phyloP scores from a whole-genome alignment of 257 asterid genomes.

The Misopates orontium region DNA sequence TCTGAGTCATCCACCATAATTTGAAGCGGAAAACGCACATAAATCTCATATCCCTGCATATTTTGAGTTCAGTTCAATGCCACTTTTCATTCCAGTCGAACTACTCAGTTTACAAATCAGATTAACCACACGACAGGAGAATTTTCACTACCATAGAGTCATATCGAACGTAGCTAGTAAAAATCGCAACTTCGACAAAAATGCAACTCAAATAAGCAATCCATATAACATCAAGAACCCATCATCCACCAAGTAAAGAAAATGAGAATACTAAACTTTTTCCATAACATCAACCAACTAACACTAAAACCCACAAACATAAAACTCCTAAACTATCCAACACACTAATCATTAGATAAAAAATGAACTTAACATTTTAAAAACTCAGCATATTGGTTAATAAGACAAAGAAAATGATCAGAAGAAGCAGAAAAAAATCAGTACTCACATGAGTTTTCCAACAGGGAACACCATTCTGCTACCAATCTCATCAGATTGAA shows the following conservation, averaged over 20 bases:
- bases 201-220: background rate
- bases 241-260: background rate
- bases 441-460: constrained; percentile 69
- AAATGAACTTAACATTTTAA: too few relatives aligned
- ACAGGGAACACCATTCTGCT: constrained; percentile 75
- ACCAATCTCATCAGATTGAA: constrained; percentile 64
- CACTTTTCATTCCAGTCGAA: background rate
- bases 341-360: background rate
- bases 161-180: background rate
- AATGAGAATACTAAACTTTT: too few relatives aligned
- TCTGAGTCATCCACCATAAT: constrained; percentile 99
- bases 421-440: background rate
- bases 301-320: background rate
- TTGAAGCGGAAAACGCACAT: constrained; percentile 94
- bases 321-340: background rate
- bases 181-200: too few relatives aligned
- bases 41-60: constrained; percentile 76
- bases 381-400: too few relatives aligned
- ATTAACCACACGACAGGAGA: constrained; percentile 18
- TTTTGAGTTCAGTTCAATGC: constrained; percentile 9
- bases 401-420: too few relatives aligned
- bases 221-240: background rate
- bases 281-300: background rate
- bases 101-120: background rate
- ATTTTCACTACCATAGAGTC: background rate